Evolutionary conservation across 202 grass and related monocot genomes (phyloP).

Genomic region (Eragrostis tef): DNA sequence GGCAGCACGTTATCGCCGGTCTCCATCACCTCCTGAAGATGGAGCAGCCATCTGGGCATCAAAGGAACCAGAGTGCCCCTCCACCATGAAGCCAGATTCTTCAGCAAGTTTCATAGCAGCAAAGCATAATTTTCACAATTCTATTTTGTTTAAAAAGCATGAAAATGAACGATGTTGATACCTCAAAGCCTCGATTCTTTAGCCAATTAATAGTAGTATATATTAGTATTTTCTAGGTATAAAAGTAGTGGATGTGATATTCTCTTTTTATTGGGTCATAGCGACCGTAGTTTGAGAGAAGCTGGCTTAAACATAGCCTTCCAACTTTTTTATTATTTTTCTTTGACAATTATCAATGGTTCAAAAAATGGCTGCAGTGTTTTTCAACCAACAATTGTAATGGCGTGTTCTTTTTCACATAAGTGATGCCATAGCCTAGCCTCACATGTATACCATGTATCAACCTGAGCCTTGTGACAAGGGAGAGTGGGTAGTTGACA

Average conservation of each 20-base stretch:
- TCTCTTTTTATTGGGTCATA: not conserved
- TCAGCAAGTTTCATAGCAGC: not conserved
- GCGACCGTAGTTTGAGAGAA: not conserved
- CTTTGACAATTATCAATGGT: not conserved
- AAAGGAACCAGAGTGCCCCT: conserved; percentile 31
- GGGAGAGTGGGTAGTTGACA: too few species aligned
- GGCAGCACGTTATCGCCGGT: conserved; percentile 76
- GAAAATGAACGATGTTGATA: not conserved
- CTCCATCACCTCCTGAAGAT: conserved; percentile 84
- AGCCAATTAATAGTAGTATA: not conserved
- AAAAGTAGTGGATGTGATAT: not conserved
- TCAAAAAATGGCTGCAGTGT: not conserved
- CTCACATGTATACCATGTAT: too few species aligned
- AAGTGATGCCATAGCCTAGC: too few species aligned
- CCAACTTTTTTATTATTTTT: not conserved
- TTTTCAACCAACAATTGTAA: not conserved
- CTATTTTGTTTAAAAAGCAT: conserved; percentile 24
- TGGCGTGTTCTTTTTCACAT: too few species aligned
- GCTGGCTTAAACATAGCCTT: not conserved
- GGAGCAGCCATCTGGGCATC: conserved; percentile 45
- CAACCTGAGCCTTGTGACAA: too few species aligned
- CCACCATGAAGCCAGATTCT: conserved; percentile 38
- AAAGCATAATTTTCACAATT: not conserved
- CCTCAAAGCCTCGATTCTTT: not conserved
- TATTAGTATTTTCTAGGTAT: not conserved